phyloP scores from a whole-genome alignment of 768 basidiomycete species.

The Kwoniella pini region DNA sequence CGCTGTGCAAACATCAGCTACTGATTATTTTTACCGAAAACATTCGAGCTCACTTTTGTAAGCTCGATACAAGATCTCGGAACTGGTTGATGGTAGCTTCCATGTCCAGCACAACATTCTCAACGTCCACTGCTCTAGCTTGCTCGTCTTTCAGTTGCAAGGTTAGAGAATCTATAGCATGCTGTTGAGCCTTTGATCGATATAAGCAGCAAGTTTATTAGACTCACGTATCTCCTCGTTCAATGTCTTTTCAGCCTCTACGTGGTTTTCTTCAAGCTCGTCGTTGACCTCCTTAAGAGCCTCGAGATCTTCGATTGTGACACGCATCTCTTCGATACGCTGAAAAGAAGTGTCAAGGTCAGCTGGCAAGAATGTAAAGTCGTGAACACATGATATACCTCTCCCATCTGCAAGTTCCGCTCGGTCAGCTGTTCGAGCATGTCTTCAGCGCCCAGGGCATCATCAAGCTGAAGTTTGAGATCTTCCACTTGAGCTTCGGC shows the following conservation, averaged over 20 bases:
- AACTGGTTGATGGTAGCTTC: constrained; percentile 88
- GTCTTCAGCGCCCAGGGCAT: constrained; percentile 91
- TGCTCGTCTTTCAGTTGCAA: constrained; percentile 67
- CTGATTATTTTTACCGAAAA: too few species aligned
- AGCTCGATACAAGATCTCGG: constrained; percentile 79
- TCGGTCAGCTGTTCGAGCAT: constrained; percentile 94
- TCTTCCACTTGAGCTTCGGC: constrained; percentile 92
- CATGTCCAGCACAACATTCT: constrained; percentile 78
- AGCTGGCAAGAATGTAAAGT: neutral
- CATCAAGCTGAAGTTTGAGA: constrained; percentile 89
- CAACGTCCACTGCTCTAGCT: constrained; percentile 67
- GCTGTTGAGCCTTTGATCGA: neutral
- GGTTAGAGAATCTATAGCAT: constrained; percentile 26
- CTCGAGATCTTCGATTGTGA: constrained; percentile 94
- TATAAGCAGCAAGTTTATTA: neutral
- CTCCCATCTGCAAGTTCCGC: constrained; percentile 84
- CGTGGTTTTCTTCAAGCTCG: constrained; percentile 93
- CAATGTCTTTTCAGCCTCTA: constrained; percentile 87
- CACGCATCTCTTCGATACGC: constrained; percentile 98
- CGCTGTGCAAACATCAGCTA: too few species aligned
- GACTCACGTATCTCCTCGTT: constrained; percentile 81
- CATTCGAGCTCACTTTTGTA: constrained; percentile 73
- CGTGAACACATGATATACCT: constrained; percentile 61
- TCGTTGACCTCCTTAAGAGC: constrained; percentile 93
- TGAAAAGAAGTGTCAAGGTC: constrained; percentile 46